These are phyloP conservation scores for Pseudocercospora fijiensis DNA, from an alignment of 2,329 filamentous ascomycete genomes.

Conservation along the genomic window DNA sequence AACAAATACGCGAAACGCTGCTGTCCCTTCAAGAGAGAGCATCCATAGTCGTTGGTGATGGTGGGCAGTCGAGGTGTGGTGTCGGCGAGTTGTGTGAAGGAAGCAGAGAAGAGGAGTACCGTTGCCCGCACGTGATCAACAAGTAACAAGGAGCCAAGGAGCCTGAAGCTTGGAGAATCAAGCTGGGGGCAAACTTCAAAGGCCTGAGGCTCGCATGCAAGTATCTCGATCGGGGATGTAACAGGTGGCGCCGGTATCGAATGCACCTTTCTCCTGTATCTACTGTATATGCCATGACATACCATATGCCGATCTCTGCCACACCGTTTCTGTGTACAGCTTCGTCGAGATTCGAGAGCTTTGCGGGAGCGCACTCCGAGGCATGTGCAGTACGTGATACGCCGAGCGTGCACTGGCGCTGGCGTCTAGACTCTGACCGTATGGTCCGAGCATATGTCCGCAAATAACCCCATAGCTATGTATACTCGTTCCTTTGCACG, in stretches of 20 bases:
- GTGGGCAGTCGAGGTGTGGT: constrained; percentile 11
- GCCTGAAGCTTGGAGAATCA: neutral
- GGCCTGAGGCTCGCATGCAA: neutral
- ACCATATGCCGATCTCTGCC: neutral
- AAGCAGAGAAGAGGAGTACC: constrained; percentile 12
- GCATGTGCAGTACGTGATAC: neutral
- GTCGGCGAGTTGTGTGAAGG: constrained; percentile 18
- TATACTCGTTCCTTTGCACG: no score
- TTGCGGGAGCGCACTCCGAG: neutral
- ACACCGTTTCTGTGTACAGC: neutral
- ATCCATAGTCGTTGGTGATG: constrained; percentile 21
- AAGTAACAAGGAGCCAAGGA: neutral
- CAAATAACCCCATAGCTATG: neutral
- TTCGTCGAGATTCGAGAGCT: neutral
- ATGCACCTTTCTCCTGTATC: neutral
- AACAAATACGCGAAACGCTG: constrained; percentile 20
- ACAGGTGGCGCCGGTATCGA: neutral
- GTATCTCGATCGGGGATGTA: neutral
- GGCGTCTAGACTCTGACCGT: neutral
- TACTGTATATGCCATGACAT: neutral
- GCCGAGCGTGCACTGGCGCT: neutral
- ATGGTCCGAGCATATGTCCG: neutral
- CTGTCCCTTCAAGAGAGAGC: constrained; percentile 26
- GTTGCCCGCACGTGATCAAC: neutral
- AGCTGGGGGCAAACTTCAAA: neutral